Base-by-base conservation (phyloP, 352 stramenopile species). In the Aphanomyces invadans region DNA sequence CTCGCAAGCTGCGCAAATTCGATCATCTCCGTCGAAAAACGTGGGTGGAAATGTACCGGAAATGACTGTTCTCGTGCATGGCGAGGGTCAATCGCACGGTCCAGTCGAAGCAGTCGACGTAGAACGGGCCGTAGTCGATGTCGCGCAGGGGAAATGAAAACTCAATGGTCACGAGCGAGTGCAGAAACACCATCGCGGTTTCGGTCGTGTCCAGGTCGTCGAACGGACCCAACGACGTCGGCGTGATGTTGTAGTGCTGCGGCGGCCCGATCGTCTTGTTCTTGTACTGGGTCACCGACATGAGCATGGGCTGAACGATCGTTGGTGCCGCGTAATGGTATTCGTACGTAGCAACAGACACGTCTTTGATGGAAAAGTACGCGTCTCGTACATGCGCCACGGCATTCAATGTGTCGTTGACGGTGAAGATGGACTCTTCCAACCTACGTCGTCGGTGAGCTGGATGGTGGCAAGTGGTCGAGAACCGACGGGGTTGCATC, bases 61-160 rank as follows among this genome's bases (percentile, higher is more conserved):
- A 21, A 54, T 64, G 64, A n/a, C 54, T 65, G n/a, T 54, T 56
- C 49, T 89, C 67, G 19, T 84, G 67, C 33, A 78, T 76, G 32
- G 74, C 54, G 26, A 92, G 74, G 3, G 66, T 69, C 44, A 90
- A 65, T 63, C 80, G 78, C 19, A 95, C 72, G 33, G 76, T 70
- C 86, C 86, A 95, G 61, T 89, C 82, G 68, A 92, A 95, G 63
- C 86, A 95, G 48, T 95, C 86, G 46, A 80, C 70, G 70, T 95
- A 95, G 42, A 83, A 88, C 49, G 78, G 69, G 15, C 85, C 85
- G 61, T 85, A 84, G 69, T 95, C 83, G 10, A 70, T 76, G 44
- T 95, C 86, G 31, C 80, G 78, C 29, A 95, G 64, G 3, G 71
- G 69, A 33, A 95, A 82, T 12, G 72, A 70, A 46, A 92, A 80